phyloP scores from a whole-genome alignment of 768 basidiomycete species.

The Lactarius hatsudake region DNA sequence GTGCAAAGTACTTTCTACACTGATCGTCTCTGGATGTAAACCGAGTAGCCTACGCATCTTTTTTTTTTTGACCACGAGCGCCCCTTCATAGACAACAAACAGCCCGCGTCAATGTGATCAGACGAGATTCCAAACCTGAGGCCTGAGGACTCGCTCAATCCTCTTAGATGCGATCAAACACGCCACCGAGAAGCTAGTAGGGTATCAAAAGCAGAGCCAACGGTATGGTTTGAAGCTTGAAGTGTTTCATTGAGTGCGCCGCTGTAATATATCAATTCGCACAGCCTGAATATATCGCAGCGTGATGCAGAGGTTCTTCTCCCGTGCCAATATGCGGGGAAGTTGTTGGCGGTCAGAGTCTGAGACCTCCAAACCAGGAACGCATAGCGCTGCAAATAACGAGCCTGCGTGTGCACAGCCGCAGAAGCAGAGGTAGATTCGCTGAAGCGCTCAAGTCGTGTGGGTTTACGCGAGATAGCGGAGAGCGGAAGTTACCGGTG shows the following conservation, averaged over 20 bases:
- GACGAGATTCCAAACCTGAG: neutral
- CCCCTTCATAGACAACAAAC: neutral
- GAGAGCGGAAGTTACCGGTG: slow-evolving; percentile 14
- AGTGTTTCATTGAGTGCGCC: too few species aligned
- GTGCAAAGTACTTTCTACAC: too few species aligned
- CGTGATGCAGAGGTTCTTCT: too few species aligned
- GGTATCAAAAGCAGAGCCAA: too few species aligned
- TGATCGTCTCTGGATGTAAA: too few species aligned
- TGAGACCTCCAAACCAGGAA: neutral
- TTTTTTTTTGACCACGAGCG: too few species aligned
- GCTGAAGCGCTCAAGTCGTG: neutral
- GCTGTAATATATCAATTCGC: too few species aligned
- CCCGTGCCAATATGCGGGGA: too few species aligned
- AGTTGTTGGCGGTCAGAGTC: neutral
- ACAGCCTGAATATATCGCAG: too few species aligned
- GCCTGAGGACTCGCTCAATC: neutral
- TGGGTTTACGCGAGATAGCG: slow-evolving; percentile 11
- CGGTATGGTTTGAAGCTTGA: too few species aligned
- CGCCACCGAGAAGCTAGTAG: too few species aligned
- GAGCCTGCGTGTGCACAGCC: neutral
- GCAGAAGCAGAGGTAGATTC: neutral
- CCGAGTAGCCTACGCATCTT: too few species aligned
- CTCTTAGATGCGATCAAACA: neutral
- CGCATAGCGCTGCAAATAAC: neutral
- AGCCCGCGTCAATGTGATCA: neutral